Base-by-base conservation (phyloP, 805 yeast genomes). In the Saturnispora halmiae region DNA sequence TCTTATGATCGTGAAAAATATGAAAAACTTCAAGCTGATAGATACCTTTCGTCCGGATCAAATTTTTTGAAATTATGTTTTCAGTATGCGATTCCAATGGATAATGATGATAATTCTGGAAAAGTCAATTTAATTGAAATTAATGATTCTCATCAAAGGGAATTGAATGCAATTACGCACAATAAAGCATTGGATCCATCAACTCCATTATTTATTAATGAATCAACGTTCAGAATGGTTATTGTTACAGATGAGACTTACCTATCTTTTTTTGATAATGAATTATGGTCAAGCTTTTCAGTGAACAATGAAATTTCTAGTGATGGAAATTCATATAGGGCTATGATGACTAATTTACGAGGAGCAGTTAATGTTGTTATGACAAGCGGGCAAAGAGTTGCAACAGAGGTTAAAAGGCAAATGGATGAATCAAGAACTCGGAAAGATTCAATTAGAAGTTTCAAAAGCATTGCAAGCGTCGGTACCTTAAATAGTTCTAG, bases 161-260 rank as follows among this genome's bases (percentile, higher is more conserved):
- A 54, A 60, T 16, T 46, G 74, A 32, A 67, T 67, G 21, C 40
- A 10, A 40, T 43, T 2, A 43, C 29, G 7, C 86, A 85, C 36
- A 86, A 87, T 54, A 84, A 77, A 4, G 95, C 95, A 0, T 63
- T 86, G 29, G 84, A 86, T 54, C 95, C 95, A 3, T 69, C 73
- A 25, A 73, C 79, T 25, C 94, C 95, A 1, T 76, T 80, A 8
- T 75, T 65, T 43, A 69, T 88, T 39, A 83, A 82, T 40, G 64
- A 86, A 14, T 85, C 97, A 0, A 87, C 95, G 0, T 90, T 90
- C 63, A 67, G 97, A 46, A 90, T 90, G 98, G 94, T 92, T 1
- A 65, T 92, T 5, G 65, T 90, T 5, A 96, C 97, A 0, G 96
- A 88, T 57, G 97, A 87, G 53, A 83, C 96, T 0, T 82, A 86